Percentiles rank a stretch among this genome's conserved stretches.
Evolutionary conservation across 805 yeast genomes (phyloP).

Genomic region (Suhomyces canberraensis): DNA sequence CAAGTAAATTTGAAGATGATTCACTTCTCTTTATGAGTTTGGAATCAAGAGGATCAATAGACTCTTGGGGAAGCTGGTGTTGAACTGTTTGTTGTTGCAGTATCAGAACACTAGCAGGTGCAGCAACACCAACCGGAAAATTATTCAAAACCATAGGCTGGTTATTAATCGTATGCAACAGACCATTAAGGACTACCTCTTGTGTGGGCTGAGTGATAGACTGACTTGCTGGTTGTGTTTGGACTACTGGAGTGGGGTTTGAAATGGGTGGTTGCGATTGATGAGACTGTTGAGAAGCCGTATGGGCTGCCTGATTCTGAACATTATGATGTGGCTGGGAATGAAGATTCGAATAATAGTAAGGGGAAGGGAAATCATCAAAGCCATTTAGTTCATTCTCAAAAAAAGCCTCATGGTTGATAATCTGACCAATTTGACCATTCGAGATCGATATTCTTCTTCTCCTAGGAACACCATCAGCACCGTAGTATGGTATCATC

Average conservation of each 20-base stretch:
- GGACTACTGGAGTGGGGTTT: neutral
- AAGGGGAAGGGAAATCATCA: conserved; percentile 16
- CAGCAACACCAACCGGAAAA: neutral
- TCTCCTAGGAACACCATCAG: conserved; percentile 38
- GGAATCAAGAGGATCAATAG: neutral
- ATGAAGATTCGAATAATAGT: conserved; percentile 2
- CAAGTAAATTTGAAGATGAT: neutral
- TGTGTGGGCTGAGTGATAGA: neutral
- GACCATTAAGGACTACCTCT: conserved; percentile 1
- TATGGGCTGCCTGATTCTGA: neutral
- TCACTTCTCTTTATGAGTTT: neutral
- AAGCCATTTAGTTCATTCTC: conserved; percentile 19
- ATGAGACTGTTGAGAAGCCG: conserved; percentile 2
- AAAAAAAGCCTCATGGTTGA: conserved; percentile 42
- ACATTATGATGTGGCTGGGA: conserved; percentile 6
- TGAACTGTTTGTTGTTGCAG: conserved; percentile 1
- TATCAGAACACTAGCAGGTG: neutral
- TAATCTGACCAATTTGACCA: conserved; percentile 80
- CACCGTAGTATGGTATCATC: conserved; percentile 30
- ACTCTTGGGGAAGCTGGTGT: conserved; percentile 3
- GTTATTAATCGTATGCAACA: neutral
- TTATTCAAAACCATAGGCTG: conserved; percentile 1
- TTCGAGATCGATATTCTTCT: conserved; percentile 78
- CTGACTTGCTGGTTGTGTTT: neutral
- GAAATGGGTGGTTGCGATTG: neutral